Conservation (phyloP, 2,329 filamentous ascomycete species). For the Sclerotinia trifoliorum region DNA sequence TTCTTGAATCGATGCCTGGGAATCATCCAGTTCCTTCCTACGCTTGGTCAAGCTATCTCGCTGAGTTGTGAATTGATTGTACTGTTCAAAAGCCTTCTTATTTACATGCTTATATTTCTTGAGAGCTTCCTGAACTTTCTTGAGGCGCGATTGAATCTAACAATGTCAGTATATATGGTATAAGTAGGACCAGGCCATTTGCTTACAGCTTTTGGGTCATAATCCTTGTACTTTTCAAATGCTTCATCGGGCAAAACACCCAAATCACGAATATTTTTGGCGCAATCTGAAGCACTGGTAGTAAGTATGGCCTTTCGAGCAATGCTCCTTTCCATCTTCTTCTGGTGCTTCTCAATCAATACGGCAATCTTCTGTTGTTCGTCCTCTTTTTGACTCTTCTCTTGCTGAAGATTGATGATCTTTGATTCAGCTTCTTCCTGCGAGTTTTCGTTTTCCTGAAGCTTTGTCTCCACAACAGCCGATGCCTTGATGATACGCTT, state of each 20-base stretch:
- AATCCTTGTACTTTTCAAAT: constrained; percentile 84
- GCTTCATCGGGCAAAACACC: constrained; percentile 93
- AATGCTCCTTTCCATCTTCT: constrained; percentile 86
- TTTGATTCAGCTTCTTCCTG: constrained; percentile 56
- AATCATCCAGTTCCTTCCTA: constrained; percentile 81
- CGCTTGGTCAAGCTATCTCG: constrained; percentile 83
- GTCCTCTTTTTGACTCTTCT: constrained; percentile 64
- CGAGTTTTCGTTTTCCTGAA: constrained; percentile 71
- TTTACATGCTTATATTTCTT: constrained; percentile 99
- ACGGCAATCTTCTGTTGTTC: constrained; percentile 72
- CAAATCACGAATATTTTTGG: constrained; percentile 85
- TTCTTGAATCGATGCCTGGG: constrained; percentile 84
- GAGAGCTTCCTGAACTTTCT: constrained; percentile 86
- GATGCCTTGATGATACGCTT: constrained; percentile 71
- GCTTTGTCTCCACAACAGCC: constrained; percentile 63
- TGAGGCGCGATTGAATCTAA: constrained; percentile 55
- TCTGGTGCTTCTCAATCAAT: constrained; percentile 81
- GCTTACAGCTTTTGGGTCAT: constrained; percentile 72
- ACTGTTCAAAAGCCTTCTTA: constrained; percentile 99
- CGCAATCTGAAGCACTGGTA: constrained; percentile 74
- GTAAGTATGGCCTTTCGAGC: constrained; percentile 81
- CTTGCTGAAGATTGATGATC: constrained; percentile 43
- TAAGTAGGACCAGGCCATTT: neutral
- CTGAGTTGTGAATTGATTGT: constrained; percentile 93
- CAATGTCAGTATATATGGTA: constrained; percentile 18